Evolutionary conservation across 192 early-diverging fungal species (phyloP), one percentile per base, ranked within the genome.

Genomic region (Rhizophagus sp.): DNA sequence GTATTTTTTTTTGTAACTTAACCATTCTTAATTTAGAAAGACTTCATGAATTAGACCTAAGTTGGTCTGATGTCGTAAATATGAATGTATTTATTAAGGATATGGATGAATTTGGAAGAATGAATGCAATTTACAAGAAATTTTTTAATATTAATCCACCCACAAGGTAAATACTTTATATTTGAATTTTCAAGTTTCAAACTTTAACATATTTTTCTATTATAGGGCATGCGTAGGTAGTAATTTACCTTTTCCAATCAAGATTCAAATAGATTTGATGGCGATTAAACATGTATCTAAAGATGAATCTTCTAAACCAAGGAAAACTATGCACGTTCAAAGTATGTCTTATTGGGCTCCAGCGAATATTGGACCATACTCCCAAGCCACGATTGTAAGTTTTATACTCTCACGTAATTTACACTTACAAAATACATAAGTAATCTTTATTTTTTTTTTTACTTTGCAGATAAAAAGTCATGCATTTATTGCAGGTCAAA

Each of bases 311-410:
- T 39, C 47, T 3, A 82, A 81, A 41, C 79, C 71, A 44, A 87
- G 86, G 67, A 82, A 90, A 27, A 90, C 89, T 0, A 84, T 96
- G 84, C 95, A 96, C 86, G 94, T 96, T 12, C 95, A 96, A 80
- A 89, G 93, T 25, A 87, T 96, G 13, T 96, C 95, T 17, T 96
- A 96, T 81, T 96, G 95, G 95, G 95, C 95, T 11, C 95, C 95
- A 34, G 93, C 95, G 33, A 96, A 96, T 77, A 95, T 96, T 81
- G 95, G 95, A 27, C 95, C 95, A 25, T 96, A 96, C 82, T 92
- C 91, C 15, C 95, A 96, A 82, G 88, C 89, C 19, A 88, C 87
- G 33, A 83, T 88, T 82, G 91, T 92, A 85, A 66, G 80, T 82
- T 61, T 17, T 62, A 62, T 33, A 17, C 19, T 30, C 30, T 19